phyloP scores from a whole-genome alignment of 2,329 filamentous ascomycete species.

The Ascochyta koolunga region DNA sequence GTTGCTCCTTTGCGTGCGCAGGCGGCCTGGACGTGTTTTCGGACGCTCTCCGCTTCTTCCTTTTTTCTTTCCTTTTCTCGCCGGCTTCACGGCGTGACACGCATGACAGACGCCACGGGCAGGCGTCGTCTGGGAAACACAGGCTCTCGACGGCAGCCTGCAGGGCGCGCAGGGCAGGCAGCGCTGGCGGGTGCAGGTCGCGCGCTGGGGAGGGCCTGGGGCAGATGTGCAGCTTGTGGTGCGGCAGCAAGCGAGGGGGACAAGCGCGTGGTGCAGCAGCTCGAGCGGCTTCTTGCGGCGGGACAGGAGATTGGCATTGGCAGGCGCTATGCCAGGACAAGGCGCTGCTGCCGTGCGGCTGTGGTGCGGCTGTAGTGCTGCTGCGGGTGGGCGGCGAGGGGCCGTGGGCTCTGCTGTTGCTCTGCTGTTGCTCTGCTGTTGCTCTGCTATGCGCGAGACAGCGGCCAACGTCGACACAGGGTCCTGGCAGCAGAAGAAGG shows the following conservation, averaged over 20 bases:
- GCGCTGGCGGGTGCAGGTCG: constrained; percentile 6
- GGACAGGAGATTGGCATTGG: neutral
- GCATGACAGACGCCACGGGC: constrained; percentile 10
- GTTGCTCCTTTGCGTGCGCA: neutral
- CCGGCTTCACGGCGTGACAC: constrained; percentile 10
- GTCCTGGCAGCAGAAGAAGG: constrained; percentile 6
- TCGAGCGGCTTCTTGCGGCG: constrained; percentile 3
- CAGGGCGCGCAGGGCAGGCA: neutral
- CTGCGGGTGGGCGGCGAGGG: neutral
- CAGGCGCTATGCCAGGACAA: neutral
- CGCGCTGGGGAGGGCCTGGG: neutral
- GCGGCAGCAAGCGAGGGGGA: constrained; percentile 12
- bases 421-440: too few relatives aligned
- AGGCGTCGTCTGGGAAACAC: constrained; percentile 7
- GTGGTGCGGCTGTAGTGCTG: too few relatives aligned
- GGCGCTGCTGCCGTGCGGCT: neutral
- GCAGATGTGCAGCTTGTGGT: too few relatives aligned
- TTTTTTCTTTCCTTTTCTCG: constrained; percentile 3
- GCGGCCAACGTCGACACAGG: neutral
- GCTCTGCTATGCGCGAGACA: neutral
- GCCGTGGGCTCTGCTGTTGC: too few relatives aligned
- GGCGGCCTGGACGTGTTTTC: neutral
- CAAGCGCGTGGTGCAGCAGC: neutral
- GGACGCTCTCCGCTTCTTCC: neutral
- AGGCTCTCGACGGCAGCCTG: neutral